These are phyloP conservation scores for Naganishia friedmannii DNA, from an alignment of 768 basidiomycete genomes.

Conservation along the genomic window DNA sequence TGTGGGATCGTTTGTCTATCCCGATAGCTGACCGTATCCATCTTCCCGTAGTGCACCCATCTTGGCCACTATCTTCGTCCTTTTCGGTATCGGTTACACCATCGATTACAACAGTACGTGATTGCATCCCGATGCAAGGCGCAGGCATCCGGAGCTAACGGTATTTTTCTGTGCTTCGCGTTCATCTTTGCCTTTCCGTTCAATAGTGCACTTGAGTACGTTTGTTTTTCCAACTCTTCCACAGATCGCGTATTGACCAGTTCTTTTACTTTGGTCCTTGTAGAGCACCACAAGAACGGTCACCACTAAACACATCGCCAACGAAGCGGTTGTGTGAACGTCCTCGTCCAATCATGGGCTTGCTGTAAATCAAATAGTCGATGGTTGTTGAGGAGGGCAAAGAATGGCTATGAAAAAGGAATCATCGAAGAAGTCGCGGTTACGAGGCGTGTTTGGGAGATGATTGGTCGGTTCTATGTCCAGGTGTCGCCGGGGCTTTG, in stretches of 20 bases:
- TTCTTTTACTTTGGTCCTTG: constrained; percentile 22
- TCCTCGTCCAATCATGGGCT: not conserved
- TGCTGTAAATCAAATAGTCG: constrained; percentile 2
- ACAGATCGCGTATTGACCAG: constrained; percentile 20
- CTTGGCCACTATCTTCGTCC: constrained; percentile 47
- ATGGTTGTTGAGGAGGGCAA: not conserved
- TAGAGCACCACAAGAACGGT: constrained; percentile 52
- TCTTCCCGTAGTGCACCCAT: constrained; percentile 38
- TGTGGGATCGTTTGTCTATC: not conserved
- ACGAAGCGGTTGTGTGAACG: not conserved
- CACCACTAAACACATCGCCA: constrained; percentile 47
- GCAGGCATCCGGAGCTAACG: not conserved
- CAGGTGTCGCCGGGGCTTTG: no score
- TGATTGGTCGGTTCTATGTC: no score
- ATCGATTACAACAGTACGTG: constrained; percentile 52
- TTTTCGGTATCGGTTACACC: constrained; percentile 52
- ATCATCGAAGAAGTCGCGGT: not conserved
- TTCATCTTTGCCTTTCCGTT: not conserved
- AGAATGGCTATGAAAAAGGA: constrained; percentile 4
- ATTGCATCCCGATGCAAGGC: not conserved
- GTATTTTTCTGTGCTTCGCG: not conserved
- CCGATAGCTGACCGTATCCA: not conserved
- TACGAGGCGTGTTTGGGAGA: no score
- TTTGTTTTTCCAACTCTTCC: not conserved
- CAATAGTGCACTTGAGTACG: constrained; percentile 36